Evolutionary conservation across 2,329 filamentous ascomycete genomes (phyloP).

Genomic region (Grosmannia huntii): DNA sequence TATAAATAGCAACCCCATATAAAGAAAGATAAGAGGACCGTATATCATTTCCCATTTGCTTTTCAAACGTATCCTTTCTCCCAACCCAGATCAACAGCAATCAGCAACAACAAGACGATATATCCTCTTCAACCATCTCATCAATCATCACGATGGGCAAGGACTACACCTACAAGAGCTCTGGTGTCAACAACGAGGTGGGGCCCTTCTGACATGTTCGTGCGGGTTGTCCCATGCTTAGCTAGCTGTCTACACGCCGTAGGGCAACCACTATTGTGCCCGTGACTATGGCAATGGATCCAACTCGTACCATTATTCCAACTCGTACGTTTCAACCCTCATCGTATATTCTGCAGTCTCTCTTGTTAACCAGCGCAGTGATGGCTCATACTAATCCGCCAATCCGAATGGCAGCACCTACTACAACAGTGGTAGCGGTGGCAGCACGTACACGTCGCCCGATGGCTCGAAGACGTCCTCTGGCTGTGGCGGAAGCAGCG

Average conservation of each 20-base stretch:
- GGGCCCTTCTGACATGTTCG: constrained; percentile 4
- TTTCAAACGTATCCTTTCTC: no score
- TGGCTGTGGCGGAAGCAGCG: constrained; percentile 10
- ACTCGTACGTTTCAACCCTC: constrained; percentile 30
- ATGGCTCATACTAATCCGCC: constrained; percentile 63
- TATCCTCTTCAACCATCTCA: no score
- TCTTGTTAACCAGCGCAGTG: constrained; percentile 18
- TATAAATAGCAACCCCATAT: no score
- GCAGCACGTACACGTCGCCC: constrained; percentile 47
- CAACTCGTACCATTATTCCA: constrained; percentile 58
- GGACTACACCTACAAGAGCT: constrained; percentile 31
- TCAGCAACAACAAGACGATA: no score
- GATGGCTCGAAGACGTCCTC: constrained; percentile 23
- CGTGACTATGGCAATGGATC: constrained; percentile 51
- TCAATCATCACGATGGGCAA: constrained; percentile 7
- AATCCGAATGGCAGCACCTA: constrained; percentile 58
- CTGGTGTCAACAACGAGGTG: constrained; percentile 53
- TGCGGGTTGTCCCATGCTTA: no score
- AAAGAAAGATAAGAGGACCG: no score
- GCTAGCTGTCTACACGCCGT: no score
- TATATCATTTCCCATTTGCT: no score
- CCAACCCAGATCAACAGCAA: no score
- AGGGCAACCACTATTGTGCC: constrained; percentile 58
- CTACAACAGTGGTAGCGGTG: constrained; percentile 47
- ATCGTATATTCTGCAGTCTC: not conserved